Base-by-base conservation (phyloP, 768 basidiomycete genomes). In the Rhizopogon rudus region DNA sequence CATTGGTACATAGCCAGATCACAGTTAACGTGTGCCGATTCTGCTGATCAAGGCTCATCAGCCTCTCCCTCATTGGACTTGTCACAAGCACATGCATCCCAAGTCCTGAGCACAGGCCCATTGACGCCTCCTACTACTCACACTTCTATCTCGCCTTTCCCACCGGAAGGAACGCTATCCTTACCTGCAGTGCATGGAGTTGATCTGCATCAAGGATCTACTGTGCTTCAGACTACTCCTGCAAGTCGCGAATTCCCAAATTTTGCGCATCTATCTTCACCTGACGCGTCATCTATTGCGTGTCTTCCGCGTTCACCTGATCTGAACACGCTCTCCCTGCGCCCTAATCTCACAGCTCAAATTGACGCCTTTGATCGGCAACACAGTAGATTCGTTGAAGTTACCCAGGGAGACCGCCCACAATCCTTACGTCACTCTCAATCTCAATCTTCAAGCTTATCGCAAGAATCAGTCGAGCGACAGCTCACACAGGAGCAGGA, bases 401-500 rank as follows among this genome's bases (percentile, higher is more conserved):
- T 37, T 25, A 35, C 48, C 22, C 48, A 49, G 35, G 14, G 20
- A 22, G 33, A 35, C 13, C 17, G 43, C 6, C 16, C 43, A 13
- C 13, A 5, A 9, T 22, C 20, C 16, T 5, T 37, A 20, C 35
- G 22, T 7, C 51, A 31, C 17, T 41, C 52, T 33, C 40, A 29
- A 50, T 68, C 74, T 28, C 44, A 59, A 16, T 66, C 71, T 28
- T 74, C 74, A 16, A 61, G 61, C 14, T 67, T 60, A 37, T 79
- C 78, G 6, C 73, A 74, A 53, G 69, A 68, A 37, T 74, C 66
- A 10, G 79, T 82, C 20, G 77, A 79, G 58, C 68, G 69, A 31
- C 77, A 81, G n/a, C 69, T 82, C 33, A 80, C 80, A 0, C 79
- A 79, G 61, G 70, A 65, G 0, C 79, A 79, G 61, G 70, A 66